Conservation (phyloP, 2,329 filamentous ascomycete genomes). For the Gnomoniopsis smithogilvyi region DNA sequence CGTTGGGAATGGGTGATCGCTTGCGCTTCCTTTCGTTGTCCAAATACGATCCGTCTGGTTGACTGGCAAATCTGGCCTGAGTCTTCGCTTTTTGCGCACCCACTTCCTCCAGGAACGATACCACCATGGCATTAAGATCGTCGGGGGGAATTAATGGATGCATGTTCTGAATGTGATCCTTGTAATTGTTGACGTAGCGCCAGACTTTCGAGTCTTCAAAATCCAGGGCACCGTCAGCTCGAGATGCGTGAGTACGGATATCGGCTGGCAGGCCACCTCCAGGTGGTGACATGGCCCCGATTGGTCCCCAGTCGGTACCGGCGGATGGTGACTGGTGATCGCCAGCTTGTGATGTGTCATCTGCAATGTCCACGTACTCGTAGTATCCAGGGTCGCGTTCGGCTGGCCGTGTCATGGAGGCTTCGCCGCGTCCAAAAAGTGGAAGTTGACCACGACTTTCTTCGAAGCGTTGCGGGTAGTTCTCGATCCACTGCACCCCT, state of each 20-base stretch:
- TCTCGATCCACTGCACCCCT: constrained; percentile 54
- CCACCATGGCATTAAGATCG: constrained; percentile 51
- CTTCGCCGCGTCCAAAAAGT: constrained; percentile 77
- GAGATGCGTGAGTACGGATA: constrained; percentile 36
- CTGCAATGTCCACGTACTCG: constrained; percentile 39
- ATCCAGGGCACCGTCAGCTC: constrained; percentile 49
- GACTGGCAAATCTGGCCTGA: constrained; percentile 18
- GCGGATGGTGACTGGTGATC: constrained; percentile 53
- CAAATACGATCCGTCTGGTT: constrained; percentile 13
- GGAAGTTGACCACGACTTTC: constrained; percentile 70
- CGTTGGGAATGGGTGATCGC: constrained; percentile 44
- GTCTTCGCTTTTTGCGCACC: constrained; percentile 30
- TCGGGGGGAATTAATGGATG: constrained; percentile 58
- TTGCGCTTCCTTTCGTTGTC: constrained; percentile 49
- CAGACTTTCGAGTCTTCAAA: constrained; percentile 49
- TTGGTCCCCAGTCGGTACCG: constrained; percentile 56
- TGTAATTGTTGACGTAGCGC: constrained; percentile 54
- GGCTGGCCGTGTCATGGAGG: constrained; percentile 54
- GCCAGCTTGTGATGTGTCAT: constrained; percentile 41
- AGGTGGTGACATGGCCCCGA: constrained; percentile 48
- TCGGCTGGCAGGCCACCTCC: constrained; percentile 26
- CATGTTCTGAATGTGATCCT: constrained; percentile 61
- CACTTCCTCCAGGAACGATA: constrained; percentile 47
- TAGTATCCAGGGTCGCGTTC: constrained; percentile 36
- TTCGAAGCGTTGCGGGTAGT: constrained; percentile 76